These are phyloP conservation scores for Pigoraptor vietnamica DNA, from an alignment of 78 protist genomes.

Conservation along the genomic window DNA sequence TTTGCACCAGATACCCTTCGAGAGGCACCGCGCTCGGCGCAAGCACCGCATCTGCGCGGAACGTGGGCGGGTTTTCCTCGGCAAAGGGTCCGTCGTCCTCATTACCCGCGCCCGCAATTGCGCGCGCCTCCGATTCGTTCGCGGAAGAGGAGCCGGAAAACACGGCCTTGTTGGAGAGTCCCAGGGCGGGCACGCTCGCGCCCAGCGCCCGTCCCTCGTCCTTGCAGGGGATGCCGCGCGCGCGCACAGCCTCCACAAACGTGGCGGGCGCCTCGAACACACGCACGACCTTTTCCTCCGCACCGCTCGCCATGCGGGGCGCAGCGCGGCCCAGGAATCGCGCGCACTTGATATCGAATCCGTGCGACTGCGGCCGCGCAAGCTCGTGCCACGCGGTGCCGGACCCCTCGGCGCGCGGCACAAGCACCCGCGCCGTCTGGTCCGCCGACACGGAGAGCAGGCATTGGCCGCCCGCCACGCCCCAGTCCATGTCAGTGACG, in stretches of 20 bases:
- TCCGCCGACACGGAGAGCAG: background rate
- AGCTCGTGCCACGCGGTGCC: conserved; percentile 24
- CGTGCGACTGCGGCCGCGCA: conserved; percentile 34
- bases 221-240: background rate
- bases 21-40: background rate
- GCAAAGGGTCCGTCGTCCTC: background rate
- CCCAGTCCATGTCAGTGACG: background rate
- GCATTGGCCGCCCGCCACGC: background rate
- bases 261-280: background rate
- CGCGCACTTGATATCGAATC: background rate
- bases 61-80: background rate
- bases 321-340: background rate
- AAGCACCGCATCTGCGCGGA: background rate
- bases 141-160: background rate
- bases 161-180: conserved; percentile 22
- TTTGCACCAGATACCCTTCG: conserved; percentile 22
- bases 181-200: conserved; percentile 25
- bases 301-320: background rate
- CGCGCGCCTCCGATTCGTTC: background rate
- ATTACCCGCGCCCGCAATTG: background rate
- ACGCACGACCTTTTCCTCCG: conserved; percentile 30
- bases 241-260: background rate
- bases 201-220: background rate
- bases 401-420: background rate
- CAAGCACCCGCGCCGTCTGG: conserved; percentile 18